Conservation (phyloP, 768 basidiomycete genomes). For the Pleurotus tuoliensis region DNA sequence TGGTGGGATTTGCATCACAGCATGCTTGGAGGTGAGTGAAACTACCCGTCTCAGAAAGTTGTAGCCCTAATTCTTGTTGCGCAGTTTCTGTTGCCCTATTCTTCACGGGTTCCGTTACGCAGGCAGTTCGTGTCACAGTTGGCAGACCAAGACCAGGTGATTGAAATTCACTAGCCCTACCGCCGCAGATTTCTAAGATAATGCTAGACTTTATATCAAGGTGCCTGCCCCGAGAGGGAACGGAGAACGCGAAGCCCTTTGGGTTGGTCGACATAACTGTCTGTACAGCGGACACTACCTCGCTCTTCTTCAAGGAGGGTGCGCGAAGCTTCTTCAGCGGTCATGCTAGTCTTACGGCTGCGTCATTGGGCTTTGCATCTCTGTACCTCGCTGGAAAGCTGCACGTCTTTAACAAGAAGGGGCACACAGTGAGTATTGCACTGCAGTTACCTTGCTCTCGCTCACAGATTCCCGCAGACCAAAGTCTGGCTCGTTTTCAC, state of each 20-base stretch:
- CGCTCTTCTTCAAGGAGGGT: slow-evolving; percentile 19
- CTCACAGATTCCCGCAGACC: slow-evolving; percentile 10
- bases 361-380: slow-evolving; percentile 15
- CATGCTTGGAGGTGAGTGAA: slow-evolving; percentile 16
- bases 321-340: slow-evolving; percentile 24
- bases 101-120: slow-evolving; percentile 12
- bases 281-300: slow-evolving; percentile 15
- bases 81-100: slow-evolving; percentile 16
- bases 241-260: slow-evolving; percentile 15
- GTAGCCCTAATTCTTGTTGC: not conserved
- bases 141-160: slow-evolving; percentile 20
- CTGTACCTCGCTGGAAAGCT: slow-evolving; percentile 21
- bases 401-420: slow-evolving; percentile 17
- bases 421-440: slow-evolving; percentile 13
- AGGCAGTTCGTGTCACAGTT: slow-evolving; percentile 16
- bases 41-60: too few species aligned
- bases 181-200: too few species aligned
- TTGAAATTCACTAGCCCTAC: not conserved
- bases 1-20: slow-evolving; percentile 21
- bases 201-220: slow-evolving; percentile 18
- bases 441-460: not conserved
- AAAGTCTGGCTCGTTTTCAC: slow-evolving; percentile 20
- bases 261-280: slow-evolving; percentile 20
- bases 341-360: slow-evolving; percentile 20
- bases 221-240: slow-evolving; percentile 16